These are phyloP conservation scores for Ogataea glucozyma DNA, from an alignment of 805 yeast species.

Conservation along the genomic window DNA sequence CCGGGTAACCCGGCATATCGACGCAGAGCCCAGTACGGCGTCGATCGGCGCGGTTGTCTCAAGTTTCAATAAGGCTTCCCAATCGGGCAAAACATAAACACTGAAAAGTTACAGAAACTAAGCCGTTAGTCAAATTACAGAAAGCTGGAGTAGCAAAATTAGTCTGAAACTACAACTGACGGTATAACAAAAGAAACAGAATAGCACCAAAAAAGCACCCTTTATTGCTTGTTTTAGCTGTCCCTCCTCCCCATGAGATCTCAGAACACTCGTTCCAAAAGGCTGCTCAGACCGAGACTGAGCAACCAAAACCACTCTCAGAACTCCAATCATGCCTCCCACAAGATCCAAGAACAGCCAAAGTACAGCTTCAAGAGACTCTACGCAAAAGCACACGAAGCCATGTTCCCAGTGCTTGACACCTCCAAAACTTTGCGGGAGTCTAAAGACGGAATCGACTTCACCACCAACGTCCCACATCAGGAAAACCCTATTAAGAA, in stretches of 20 bases:
- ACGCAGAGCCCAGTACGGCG: background rate
- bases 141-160: too few species aligned
- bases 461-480: slow-evolving; percentile 9
- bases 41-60: slow-evolving; percentile 13
- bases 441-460: slow-evolving; percentile 25
- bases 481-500: slow-evolving; percentile 14
- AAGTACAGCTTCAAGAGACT: slow-evolving; percentile 8
- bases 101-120: background rate
- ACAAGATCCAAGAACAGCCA: slow-evolving; percentile 5
- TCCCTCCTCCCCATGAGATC: slow-evolving; percentile 4
- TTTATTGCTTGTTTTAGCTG: too few species aligned
- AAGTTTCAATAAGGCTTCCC: slow-evolving; percentile 11
- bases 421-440: slow-evolving; percentile 2
- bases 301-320: slow-evolving; percentile 5
- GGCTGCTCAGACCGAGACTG: slow-evolving; percentile 7
- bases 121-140: too few species aligned
- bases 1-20: slow-evolving; percentile 7
- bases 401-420: slow-evolving; percentile 23
- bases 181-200: background rate
- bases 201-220: background rate
- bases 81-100: slow-evolving; percentile 14
- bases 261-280: slow-evolving; percentile 1
- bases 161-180: too few species aligned
- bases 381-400: slow-evolving; percentile 5
- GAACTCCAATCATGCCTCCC: slow-evolving; percentile 10